Percentiles rank a stretch among this genome's conserved stretches.
These are phyloP conservation scores for Vigna mungo DNA, from an alignment of 306 rosid genomes.

Conservation along the genomic window DNA sequence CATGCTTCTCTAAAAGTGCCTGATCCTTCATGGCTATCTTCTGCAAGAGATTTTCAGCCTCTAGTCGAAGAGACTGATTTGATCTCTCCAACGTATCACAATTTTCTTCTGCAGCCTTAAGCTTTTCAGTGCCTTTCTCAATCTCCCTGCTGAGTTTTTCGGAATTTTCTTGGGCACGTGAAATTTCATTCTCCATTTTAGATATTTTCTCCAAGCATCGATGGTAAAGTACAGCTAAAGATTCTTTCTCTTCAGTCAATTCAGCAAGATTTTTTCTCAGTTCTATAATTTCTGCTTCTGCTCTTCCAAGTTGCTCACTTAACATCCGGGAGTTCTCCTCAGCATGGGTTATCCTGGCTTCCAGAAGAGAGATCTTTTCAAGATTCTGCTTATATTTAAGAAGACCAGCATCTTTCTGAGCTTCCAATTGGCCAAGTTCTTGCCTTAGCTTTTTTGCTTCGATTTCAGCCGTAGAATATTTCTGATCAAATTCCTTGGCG, in stretches of 20 bases:
- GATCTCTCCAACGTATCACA: slow-evolving; percentile 64
- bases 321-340: slow-evolving; percentile 75
- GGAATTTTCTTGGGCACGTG: slow-evolving; percentile 60
- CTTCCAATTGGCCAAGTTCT: slow-evolving; percentile 67
- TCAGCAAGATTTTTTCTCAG: slow-evolving; percentile 60
- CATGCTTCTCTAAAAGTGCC: slow-evolving; percentile 73
- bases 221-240: slow-evolving; percentile 57
- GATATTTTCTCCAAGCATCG: slow-evolving; percentile 75
- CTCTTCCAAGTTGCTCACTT: slow-evolving; percentile 63
- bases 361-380: slow-evolving; percentile 70
- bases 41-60: slow-evolving; percentile 71
- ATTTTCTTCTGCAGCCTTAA: slow-evolving; percentile 64
- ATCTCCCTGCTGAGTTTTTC: slow-evolving; percentile 61
- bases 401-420: slow-evolving; percentile 72
- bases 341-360: slow-evolving; percentile 64
- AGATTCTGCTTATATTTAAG: slow-evolving; percentile 65
- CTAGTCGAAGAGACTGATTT: slow-evolving; percentile 65
- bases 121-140: slow-evolving; percentile 56
- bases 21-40: slow-evolving; percentile 80
- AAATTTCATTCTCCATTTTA: slow-evolving; percentile 72
- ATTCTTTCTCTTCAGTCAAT: slow-evolving; percentile 71
- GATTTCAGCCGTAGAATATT: slow-evolving; percentile 67
- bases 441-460: slow-evolving; percentile 66
- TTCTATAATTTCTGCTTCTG: slow-evolving; percentile 62
- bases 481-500: slow-evolving; percentile 56